Evolutionary conservation across 441 rosid species (phyloP).

Genomic region (Viola pubescens): DNA sequence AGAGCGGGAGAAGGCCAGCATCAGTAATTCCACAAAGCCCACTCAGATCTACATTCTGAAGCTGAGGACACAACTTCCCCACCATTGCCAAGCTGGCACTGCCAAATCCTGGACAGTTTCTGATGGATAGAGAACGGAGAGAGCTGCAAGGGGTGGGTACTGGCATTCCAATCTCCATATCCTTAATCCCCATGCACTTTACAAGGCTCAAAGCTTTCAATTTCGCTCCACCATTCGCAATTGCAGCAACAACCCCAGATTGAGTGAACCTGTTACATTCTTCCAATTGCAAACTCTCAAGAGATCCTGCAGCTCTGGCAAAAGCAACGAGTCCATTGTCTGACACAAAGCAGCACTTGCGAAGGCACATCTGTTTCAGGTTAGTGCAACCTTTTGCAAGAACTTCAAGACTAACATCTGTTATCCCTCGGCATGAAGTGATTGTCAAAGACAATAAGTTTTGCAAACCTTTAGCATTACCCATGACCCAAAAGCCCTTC

Average conservation of each 20-base stretch:
- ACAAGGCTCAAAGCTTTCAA: slow-evolving; percentile 57
- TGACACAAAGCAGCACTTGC: slow-evolving; percentile 68
- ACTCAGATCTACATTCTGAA: slow-evolving; percentile 63
- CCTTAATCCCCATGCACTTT: slow-evolving; percentile 78
- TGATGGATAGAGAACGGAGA: slow-evolving; percentile 51
- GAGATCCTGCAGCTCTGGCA: slow-evolving; percentile 51
- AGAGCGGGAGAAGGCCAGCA: slow-evolving; percentile 62
- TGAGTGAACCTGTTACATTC: slow-evolving; percentile 73
- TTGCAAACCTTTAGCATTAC: slow-evolving; percentile 69
- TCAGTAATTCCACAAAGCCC: slow-evolving; percentile 65
- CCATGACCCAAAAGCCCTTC: slow-evolving; percentile 99
- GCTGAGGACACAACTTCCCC: slow-evolving; percentile 71
- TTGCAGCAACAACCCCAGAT: slow-evolving; percentile 46
- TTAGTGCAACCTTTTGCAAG: slow-evolving; percentile 61
- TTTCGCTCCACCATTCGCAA: slow-evolving; percentile 49
- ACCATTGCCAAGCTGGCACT: slow-evolving; percentile 58
- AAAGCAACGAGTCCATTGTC: slow-evolving; percentile 69
- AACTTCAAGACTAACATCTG: slow-evolving; percentile 76
- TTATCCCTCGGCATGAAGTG: slow-evolving; percentile 66
- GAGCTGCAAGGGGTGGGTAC: slow-evolving; percentile 41
- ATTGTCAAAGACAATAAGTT: slow-evolving; percentile 49
- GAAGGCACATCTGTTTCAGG: slow-evolving; percentile 71
- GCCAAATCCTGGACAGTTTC: slow-evolving; percentile 82
- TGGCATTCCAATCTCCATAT: slow-evolving; percentile 31
- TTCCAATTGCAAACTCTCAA: slow-evolving; percentile 80